Conservation (phyloP, 352 stramenopile species). For the Phytophthora pinifolia region DNA sequence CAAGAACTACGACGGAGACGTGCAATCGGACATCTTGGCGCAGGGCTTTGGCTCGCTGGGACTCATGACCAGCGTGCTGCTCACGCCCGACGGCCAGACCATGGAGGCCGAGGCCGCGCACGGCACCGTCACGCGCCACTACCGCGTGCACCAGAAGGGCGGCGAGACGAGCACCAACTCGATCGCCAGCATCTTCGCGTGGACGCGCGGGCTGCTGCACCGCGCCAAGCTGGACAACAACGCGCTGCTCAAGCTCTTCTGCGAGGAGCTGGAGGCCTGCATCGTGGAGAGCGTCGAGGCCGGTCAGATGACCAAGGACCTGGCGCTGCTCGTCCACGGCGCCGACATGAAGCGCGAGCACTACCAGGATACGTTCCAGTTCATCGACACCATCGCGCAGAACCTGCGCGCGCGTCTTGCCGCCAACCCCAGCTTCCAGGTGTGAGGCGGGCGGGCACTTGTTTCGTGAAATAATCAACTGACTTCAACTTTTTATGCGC, state of each 20-base stretch:
- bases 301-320: slow-evolving; percentile 84
- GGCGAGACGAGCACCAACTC: slow-evolving; percentile 71
- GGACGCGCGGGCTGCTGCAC: slow-evolving; percentile 75
- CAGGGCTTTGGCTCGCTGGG: slow-evolving; percentile 89
- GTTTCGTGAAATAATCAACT: neutral
- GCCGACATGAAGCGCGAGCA: slow-evolving; percentile 72
- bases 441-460: slow-evolving; percentile 10
- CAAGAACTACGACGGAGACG: slow-evolving; percentile 93
- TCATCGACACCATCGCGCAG: slow-evolving; percentile 53
- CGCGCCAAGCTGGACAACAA: slow-evolving; percentile 82
- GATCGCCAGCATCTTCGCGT: slow-evolving; percentile 86
- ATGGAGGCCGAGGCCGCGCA: too few species aligned
- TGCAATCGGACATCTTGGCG: slow-evolving; percentile 89
- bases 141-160: too few species aligned
- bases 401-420: slow-evolving; percentile 46
- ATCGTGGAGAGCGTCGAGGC: slow-evolving; percentile 74
- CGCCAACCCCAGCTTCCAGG: slow-evolving; percentile 38
- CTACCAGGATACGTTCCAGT: slow-evolving; percentile 82
- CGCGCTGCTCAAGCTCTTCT: slow-evolving; percentile 62
- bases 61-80: slow-evolving; percentile 72
- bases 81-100: too few species aligned
- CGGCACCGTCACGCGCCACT: too few species aligned
- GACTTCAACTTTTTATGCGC: too few species aligned
- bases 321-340: slow-evolving; percentile 81
- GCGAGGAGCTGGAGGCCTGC: slow-evolving; percentile 59